phyloP scores from a whole-genome alignment of 371 early-diverging fungal genomes.

The Actinomucor elegans region DNA sequence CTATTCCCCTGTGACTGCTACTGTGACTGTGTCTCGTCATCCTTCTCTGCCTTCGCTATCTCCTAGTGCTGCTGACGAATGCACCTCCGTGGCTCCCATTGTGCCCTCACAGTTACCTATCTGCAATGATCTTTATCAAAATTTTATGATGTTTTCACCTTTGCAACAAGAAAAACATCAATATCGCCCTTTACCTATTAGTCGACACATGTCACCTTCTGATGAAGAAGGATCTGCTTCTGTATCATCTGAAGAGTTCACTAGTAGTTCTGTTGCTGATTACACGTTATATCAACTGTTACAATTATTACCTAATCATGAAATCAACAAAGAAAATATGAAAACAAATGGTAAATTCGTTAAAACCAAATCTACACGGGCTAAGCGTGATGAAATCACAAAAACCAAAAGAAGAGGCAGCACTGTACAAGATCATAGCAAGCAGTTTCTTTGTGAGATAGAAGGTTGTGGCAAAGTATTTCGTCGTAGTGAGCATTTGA shows the following conservation, averaged over 20 bases:
- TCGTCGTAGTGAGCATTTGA: constrained; percentile 82
- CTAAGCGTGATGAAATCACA: constrained; percentile 2
- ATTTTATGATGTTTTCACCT: background rate
- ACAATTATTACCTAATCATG: background rate
- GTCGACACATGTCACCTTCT: too few relatives aligned
- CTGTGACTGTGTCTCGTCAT: background rate
- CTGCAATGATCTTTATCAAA: too few relatives aligned
- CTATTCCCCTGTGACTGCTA: background rate
- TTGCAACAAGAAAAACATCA: background rate
- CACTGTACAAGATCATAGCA: constrained; percentile 18
- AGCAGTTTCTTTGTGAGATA: constrained; percentile 46
- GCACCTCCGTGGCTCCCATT: background rate
- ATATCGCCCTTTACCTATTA: background rate
- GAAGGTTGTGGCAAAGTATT: constrained; percentile 73
- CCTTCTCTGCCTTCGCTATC: background rate
- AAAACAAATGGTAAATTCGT: background rate
- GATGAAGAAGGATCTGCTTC: background rate
- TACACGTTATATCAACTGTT: too few relatives aligned
- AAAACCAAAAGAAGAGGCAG: background rate
- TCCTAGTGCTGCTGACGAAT: too few relatives aligned
- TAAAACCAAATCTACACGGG: constrained; percentile 4
- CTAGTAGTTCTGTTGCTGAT: background rate
- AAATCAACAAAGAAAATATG: background rate
- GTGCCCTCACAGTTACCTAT: background rate
- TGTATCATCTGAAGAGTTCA: background rate